Percentiles rank a stretch among this genome's conserved stretches.
phyloP scores from a whole-genome alignment of 805 yeast genomes.

The Candida methanosorbosa region DNA sequence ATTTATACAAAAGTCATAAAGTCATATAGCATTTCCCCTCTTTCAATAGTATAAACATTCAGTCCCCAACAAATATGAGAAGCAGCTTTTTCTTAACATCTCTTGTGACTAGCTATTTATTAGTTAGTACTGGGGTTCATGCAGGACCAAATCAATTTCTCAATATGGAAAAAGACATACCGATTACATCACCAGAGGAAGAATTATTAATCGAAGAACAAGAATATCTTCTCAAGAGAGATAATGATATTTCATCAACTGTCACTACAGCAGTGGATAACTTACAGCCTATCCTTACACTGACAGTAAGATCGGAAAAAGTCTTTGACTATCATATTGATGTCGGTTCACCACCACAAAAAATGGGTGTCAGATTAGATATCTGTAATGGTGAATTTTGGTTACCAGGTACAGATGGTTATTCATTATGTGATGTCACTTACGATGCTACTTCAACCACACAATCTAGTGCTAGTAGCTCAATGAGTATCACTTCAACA shows the following conservation, averaged over 20 bases:
- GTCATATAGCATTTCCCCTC: no score
- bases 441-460: neutral
- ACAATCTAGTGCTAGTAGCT: neutral
- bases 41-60: no score
- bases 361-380: constrained; percentile 19
- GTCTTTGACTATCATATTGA: constrained; percentile 16
- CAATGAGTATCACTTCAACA: neutral
- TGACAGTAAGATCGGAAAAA: constrained; percentile 5
- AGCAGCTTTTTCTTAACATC: no score
- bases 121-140: no score
- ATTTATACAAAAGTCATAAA: no score
- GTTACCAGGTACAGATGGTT: constrained; percentile 18
- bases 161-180: no score
- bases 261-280: neutral
- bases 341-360: constrained; percentile 18
- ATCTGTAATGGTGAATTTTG: constrained; percentile 19
- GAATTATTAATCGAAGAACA: neutral
- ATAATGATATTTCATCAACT: no score
- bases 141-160: no score
- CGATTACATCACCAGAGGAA: neutral
- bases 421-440: no score
- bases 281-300: constrained; percentile 12
- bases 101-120: no score
- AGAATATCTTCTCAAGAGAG: neutral
- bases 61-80: no score